These are phyloP conservation scores for Plasmodiophora brassicae DNA, from an alignment of 208 protist species.

Conservation along the genomic window DNA sequence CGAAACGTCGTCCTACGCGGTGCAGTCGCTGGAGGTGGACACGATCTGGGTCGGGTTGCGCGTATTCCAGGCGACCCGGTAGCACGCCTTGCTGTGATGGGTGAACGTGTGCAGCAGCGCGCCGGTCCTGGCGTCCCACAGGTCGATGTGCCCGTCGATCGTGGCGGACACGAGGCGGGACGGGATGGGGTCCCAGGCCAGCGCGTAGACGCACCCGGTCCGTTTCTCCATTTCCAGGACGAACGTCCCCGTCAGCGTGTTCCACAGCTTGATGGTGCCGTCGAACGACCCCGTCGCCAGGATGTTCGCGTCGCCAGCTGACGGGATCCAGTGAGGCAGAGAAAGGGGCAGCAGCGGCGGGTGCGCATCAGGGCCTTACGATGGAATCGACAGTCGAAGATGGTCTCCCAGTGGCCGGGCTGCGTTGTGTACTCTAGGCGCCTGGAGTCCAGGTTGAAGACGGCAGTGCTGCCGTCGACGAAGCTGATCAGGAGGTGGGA, in stretches of 20 bases:
- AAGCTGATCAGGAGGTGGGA: slow-evolving; percentile 32
- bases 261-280: slow-evolving; percentile 65
- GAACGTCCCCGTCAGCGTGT: slow-evolving; percentile 42
- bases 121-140: slow-evolving; percentile 72
- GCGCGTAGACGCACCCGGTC: slow-evolving; percentile 48
- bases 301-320: slow-evolving; percentile 68
- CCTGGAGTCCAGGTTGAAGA: slow-evolving; percentile 63
- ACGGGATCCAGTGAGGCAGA: background rate
- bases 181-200: slow-evolving; percentile 46
- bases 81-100: background rate
- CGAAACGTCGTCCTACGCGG: slow-evolving; percentile 20
- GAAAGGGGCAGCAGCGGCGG: background rate
- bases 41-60: slow-evolving; percentile 9
- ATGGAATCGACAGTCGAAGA: slow-evolving; percentile 68
- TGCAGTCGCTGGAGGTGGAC: background rate
- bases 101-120: slow-evolving; percentile 34
- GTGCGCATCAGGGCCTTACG: slow-evolving; percentile 22
- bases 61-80: slow-evolving; percentile 68
- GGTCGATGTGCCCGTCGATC: slow-evolving; percentile 47
- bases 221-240: slow-evolving; percentile 33
- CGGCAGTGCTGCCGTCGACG: background rate
- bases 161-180: slow-evolving; percentile 6
- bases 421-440: slow-evolving; percentile 55
- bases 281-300: slow-evolving; percentile 72
- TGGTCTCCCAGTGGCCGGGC: slow-evolving; percentile 71